These are phyloP conservation scores for Cystobasidiaceae sp. DNA, from an alignment of 1,284 basidiomycete genomes.

Conservation along the genomic window DNA sequence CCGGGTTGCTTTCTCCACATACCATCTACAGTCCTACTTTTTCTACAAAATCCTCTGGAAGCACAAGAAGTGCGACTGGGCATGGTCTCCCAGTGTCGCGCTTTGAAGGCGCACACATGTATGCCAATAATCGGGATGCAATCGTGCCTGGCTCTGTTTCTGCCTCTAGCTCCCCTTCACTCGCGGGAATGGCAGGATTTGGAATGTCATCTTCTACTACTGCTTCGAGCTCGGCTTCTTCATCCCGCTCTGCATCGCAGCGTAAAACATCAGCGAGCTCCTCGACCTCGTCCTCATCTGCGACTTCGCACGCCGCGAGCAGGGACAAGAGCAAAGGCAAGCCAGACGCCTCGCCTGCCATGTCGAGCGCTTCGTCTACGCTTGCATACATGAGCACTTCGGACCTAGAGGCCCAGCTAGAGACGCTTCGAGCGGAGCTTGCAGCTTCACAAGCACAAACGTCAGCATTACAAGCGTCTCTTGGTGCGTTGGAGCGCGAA, in stretches of 20 bases:
- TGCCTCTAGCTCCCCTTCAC: not conserved
- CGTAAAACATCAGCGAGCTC: not conserved
- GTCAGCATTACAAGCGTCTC: not conserved
- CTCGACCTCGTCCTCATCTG: not conserved
- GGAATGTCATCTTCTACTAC: slow-evolving; percentile 1
- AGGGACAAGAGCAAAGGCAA: no score
- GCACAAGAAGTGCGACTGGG: not conserved
- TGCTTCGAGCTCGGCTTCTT: not conserved
- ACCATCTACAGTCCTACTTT: slow-evolving; percentile 17
- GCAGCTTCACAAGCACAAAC: not conserved
- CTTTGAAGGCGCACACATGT: slow-evolving; percentile 37
- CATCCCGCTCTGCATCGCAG: not conserved
- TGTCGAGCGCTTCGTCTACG: slow-evolving; percentile 2
- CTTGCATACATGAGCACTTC: not conserved
- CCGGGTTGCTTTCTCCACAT: slow-evolving; percentile 9
- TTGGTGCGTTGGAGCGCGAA: not conserved
- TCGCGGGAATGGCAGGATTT: not conserved
- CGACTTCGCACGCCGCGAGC: no score
- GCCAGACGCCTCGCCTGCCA: not conserved
- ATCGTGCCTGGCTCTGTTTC: slow-evolving; percentile 20
- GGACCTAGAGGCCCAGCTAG: not conserved
- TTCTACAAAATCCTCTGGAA: not conserved
- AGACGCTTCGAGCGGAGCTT: not conserved
- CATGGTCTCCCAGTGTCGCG: no score
- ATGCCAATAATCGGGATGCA: slow-evolving; percentile 36